Evolutionary conservation across 2,329 filamentous ascomycete species (phyloP), one percentile per base, ranked within the genome.

Genomic region (Tolypocladium inflatum): DNA sequence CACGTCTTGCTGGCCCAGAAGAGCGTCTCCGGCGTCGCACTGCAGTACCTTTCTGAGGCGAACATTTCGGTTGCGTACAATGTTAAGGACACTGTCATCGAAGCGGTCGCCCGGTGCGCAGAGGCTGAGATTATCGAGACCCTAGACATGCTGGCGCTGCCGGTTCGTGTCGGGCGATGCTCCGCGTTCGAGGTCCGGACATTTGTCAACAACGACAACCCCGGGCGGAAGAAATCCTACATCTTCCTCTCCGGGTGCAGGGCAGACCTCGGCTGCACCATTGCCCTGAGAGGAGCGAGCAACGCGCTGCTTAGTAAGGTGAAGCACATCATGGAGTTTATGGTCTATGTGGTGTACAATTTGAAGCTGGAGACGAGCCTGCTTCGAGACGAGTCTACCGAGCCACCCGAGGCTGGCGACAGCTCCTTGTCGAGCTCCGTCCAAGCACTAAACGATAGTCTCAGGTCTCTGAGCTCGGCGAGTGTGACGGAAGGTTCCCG

Each of bases 321-420:
- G 71, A 99, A 99, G 74, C 84, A 86, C 56, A 94, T 99, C 63
- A 94, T 93, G 13, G 94, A 99, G 69, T 97, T 99, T 69, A 97
- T 99, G 93, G 89, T 95, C 42, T 99, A 97, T 65, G 95, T 99
- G 23, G 92, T 97, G 15, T 99, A 99, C 74, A 99, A 97, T 66
- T 79, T 99, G 56, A 96, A 96, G 69, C 80, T 99, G 17, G 94
- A 99, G 73, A 96, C 94, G 1, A 96, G 90, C 65, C 78, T 99
- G 52, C 90, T 99, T 82, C 84, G 90, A 56, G 94, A 99, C 70
- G 92, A 96, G 66, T 96, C 91, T 64, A 88, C 96, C 19, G 84
- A 92, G 61, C 87, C 95, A 26, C 91, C 91, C 1, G 80, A 83
- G 1, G 81, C 81, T 35, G 76, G 80, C 10, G 80, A 83, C 3